Evolutionary conservation across 192 early-diverging fungal genomes (phyloP), one percentile per base, ranked within the genome.

Genomic region (Cladochytrium replicatum): DNA sequence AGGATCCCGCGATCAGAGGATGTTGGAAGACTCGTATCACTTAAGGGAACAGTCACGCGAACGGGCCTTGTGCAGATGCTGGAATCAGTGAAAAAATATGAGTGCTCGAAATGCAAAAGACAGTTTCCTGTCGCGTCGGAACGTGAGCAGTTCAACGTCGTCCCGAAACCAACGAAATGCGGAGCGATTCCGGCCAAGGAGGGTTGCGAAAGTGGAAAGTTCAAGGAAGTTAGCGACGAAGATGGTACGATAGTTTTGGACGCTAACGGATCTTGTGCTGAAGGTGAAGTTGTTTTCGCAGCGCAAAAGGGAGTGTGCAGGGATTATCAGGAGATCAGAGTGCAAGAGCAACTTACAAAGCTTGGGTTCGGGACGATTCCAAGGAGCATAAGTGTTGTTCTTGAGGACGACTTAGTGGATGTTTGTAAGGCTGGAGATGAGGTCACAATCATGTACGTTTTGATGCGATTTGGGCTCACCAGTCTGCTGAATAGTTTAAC

Each of bases 291-390:
- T 17, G 25, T 48, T n/a, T 30, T 37, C 2, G 28, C n/a, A 1
- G 31, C 11, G 17, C 43, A 74, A 72, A 62, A 32, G 63, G 51
- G 63, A 21, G 60, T 52, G 3, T 85, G 85, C 43, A 64, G 68
- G 1, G 85, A 88, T 46, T 88, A 85, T 50, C 85, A 88, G 55
- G 85, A 88, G 47, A 76, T 88, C 45, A 84, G 83, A 44, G 64
- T 88, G 22, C 83, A 84, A 55, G 83, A 86, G 57, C 78, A 80
- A 43, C 71, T 80, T 1, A 81, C 66, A 15, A 71, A 73, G 39
- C 54, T 84, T 51, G 65, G 65, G 0, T 54, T 86, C 41, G 84
- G 84, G 6, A 80, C 83, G 0, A 78, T 80, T 34, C 75, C 75
- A 7, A 53, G 67, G 32, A 15, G 5, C 9, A 82, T 83, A 26